A percentile compares a stretch with the other conserved stretches of the same genome.
These are phyloP conservation scores for Herpetomonas tarakana DNA, from an alignment of 208 protist species.

Conservation along the genomic window DNA sequence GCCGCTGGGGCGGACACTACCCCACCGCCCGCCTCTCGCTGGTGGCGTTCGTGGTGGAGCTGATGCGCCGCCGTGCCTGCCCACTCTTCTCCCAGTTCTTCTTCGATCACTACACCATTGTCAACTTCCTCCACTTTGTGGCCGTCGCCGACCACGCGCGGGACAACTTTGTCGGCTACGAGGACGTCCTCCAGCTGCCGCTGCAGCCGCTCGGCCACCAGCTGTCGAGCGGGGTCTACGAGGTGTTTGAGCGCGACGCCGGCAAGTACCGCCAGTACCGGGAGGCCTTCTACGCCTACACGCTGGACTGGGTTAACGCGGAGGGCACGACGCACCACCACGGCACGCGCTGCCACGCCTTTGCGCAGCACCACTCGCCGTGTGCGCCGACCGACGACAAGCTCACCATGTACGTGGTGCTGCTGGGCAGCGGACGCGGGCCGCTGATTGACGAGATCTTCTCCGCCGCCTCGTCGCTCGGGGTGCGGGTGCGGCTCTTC, in stretches of 20 bases:
- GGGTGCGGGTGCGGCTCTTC: slow-evolving; percentile 84
- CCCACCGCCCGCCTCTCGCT: slow-evolving; percentile 38
- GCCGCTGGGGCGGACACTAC: slow-evolving; percentile 56
- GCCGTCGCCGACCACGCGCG: slow-evolving; percentile 35
- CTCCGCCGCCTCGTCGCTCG: slow-evolving; percentile 61
- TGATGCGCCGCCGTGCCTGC: slow-evolving; percentile 59
- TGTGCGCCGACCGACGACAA: slow-evolving; percentile 11
- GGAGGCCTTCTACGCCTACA: slow-evolving; percentile 70
- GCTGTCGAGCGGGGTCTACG: slow-evolving; percentile 97
- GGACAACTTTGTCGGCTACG: slow-evolving; percentile 76
- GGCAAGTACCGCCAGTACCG: slow-evolving; percentile 96
- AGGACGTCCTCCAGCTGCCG: slow-evolving; percentile 91
- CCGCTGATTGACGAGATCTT: slow-evolving; percentile 91
- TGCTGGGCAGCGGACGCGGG: slow-evolving; percentile 97
- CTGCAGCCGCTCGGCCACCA: slow-evolving; percentile 98
- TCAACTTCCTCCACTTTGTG: slow-evolving; percentile 60
- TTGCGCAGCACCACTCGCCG: slow-evolving; percentile 9
- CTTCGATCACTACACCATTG: slow-evolving; percentile 54
- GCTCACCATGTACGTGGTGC: slow-evolving; percentile 84
- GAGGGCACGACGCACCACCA: slow-evolving; percentile 30
- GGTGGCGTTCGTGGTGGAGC: slow-evolving; percentile 64
- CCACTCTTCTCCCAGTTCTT: slow-evolving; percentile 66
- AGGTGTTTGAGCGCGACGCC: slow-evolving; percentile 98
- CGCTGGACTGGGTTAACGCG: slow-evolving; percentile 47
- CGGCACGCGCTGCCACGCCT: slow-evolving; percentile 12